Percentiles rank a stretch among this genome's conserved stretches.
These are phyloP conservation scores for Aspergillus sparsus DNA, from an alignment of 495 filamentous ascomycete genomes.

Conservation along the genomic window DNA sequence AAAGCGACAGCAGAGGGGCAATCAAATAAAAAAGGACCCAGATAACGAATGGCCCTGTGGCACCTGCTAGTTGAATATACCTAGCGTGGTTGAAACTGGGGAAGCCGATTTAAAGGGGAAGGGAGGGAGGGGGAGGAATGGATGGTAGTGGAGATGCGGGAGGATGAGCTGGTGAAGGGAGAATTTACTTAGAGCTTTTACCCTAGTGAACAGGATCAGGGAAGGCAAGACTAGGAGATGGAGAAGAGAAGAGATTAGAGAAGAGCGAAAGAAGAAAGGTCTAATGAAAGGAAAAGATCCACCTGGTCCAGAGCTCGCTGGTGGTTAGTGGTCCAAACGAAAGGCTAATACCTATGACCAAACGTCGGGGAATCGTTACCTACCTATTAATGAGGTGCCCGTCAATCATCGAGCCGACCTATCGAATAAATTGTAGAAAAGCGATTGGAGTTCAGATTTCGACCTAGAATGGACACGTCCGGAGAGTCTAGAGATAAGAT, in stretches of 20 bases:
- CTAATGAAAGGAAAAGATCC: conserved; percentile 13
- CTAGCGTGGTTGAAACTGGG: conserved; percentile 3
- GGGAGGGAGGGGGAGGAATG: background rate
- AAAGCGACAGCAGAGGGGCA: conserved; percentile 1
- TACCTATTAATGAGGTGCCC: background rate
- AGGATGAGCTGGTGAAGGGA: background rate
- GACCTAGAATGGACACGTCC: background rate
- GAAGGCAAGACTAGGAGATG: conserved; percentile 7
- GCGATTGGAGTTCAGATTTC: background rate
- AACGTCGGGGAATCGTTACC: background rate
- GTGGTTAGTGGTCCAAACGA: conserved; percentile 10
- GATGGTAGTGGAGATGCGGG: background rate
- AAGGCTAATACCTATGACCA: conserved; percentile 11
- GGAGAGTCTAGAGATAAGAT: background rate
- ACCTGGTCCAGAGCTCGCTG: conserved; percentile 11
- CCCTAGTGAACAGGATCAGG: background rate
- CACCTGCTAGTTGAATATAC: conserved; percentile 9
- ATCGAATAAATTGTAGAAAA: conserved; percentile 4
- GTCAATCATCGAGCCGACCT: background rate
- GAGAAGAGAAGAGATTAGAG: conserved; percentile 7
- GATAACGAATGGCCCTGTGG: conserved; percentile 2
- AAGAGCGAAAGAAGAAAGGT: background rate
- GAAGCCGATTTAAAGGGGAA: background rate
- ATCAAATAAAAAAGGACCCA: background rate
- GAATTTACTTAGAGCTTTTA: conserved; percentile 1